Percentiles rank a stretch among this genome's conserved stretches.
Evolutionary conservation across 2,329 filamentous ascomycete genomes (phyloP).

Genomic region (Cryoendolithus antarcticus): DNA sequence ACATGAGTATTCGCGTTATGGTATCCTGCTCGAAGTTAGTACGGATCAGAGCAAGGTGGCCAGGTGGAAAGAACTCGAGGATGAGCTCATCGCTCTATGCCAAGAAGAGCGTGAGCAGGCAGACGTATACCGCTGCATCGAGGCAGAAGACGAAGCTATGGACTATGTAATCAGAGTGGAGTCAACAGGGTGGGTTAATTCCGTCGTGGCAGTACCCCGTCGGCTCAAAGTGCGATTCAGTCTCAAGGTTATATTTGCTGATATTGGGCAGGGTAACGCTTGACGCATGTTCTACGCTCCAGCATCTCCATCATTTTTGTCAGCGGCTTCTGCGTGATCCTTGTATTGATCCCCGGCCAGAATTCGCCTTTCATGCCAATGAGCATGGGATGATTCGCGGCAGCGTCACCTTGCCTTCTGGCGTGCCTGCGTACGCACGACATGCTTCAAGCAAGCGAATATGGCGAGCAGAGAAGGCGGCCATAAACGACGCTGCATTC

Average conservation of each 20-base stretch:
- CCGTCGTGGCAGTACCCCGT: too few relatives aligned
- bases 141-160: conserved; percentile 32
- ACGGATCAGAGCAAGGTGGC: conserved; percentile 21
- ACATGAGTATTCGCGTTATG: conserved; percentile 41
- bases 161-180: conserved; percentile 26
- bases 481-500: conserved; percentile 68
- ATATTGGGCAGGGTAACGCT: conserved; percentile 45
- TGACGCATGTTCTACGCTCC: conserved; percentile 56
- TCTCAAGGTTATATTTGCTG: too few relatives aligned
- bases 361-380: conserved; percentile 38
- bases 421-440: conserved; percentile 50
- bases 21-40: conserved; percentile 34
- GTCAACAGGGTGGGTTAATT: conserved; percentile 25
- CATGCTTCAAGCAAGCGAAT: conserved; percentile 33
- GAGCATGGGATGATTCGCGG: conserved; percentile 33
- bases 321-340: conserved; percentile 39
- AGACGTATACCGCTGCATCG: conserved; percentile 11
- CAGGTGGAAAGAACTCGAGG: conserved; percentile 55
- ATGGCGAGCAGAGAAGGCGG: conserved; percentile 61
- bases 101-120: conserved; percentile 46
- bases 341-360: conserved; percentile 52
- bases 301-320: conserved; percentile 71
- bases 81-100: conserved; percentile 55
- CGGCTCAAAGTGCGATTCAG: too few relatives aligned
- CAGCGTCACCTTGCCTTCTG: conserved; percentile 56